Evolutionary conservation across 106 monocot genomes (phyloP), one percentile per base, ranked within the genome.

Genomic region (Phalaenopsis aphrodite): DNA sequence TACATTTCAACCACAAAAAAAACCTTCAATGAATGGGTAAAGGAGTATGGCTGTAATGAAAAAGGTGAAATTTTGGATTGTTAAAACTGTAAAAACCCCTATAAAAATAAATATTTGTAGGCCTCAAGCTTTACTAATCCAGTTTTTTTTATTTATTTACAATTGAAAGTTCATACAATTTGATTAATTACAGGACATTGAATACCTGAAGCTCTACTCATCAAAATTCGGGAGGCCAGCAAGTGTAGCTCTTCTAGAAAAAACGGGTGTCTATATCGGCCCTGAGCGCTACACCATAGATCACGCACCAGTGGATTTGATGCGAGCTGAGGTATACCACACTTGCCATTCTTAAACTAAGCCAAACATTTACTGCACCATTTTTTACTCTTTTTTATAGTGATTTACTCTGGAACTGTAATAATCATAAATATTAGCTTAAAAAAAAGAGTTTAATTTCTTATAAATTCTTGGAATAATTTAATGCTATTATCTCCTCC

Each of bases 261-360:
- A 82, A 76, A 94, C 92, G 0, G 98, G 98, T 0, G 87, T 93
- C 58, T 98, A 99, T 88, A 79, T 89, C 24, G 89, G 90, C 21
- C 94, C 94, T 1, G 98, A 99, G 77, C 92, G 88, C 19, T 99
- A 99, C 77, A 86, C 94, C 1, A 85, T 83, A 8, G 98, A 94
- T 74, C 98, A 99, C 83, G 81, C 79, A 49, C 91, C 98, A 10
- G 87, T 99, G 19, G 98, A 94, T 76, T 74, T 88, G 49, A 91
- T 99, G 94, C 88, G 94, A 57, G 89, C 85, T 61, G 94, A 99
- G 79, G 84, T 99, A 56, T 99, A 94, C 56, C 92, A 80, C 43
- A 84, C 86, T 38, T 99, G 94, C 78, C 81, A 83, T 78, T 75
- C 85, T 73, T 96, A 67, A 71, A 39, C 10, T 14, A 67, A 9